phyloP scores from a whole-genome alignment of 2,329 filamentous ascomycete genomes.

The Ceratocystis cacaofunesta region DNA sequence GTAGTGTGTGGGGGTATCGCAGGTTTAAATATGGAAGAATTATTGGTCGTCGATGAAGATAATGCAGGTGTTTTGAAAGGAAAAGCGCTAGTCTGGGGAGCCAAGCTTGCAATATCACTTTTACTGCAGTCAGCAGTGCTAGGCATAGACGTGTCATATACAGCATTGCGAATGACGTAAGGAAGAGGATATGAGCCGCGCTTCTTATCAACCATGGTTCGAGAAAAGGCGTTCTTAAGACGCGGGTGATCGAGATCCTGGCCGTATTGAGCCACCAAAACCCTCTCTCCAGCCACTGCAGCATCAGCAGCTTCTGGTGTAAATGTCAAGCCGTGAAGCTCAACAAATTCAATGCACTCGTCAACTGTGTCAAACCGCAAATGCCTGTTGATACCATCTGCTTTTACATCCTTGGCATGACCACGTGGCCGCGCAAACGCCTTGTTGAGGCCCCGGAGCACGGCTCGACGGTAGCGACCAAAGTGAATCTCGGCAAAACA shows the following conservation, averaged over 20 bases:
- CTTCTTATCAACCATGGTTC: constrained; percentile 44
- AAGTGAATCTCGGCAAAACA: constrained; percentile 57
- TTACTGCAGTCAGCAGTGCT: not conserved
- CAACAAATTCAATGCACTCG: constrained; percentile 51
- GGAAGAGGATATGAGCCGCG: constrained; percentile 37
- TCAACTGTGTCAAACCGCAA: constrained; percentile 53
- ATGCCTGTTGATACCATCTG: constrained; percentile 38
- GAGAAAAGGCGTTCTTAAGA: constrained; percentile 41
- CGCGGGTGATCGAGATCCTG: constrained; percentile 33
- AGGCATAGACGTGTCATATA: constrained; percentile 28
- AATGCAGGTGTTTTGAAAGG: not conserved
- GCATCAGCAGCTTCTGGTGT: constrained; percentile 25
- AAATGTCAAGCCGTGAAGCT: constrained; percentile 42
- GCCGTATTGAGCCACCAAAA: constrained; percentile 24
- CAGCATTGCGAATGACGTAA: constrained; percentile 40
- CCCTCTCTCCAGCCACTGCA: constrained; percentile 24
- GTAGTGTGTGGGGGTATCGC: not conserved
- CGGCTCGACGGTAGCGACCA: constrained; percentile 41
- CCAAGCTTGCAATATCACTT: not conserved
- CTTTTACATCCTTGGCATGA: constrained; percentile 45
- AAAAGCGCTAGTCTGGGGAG: not conserved
- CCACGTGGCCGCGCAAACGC: constrained; percentile 42
- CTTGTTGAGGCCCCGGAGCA: constrained; percentile 39
- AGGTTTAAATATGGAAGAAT: not conserved
- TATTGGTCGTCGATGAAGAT: not conserved